Conservation (phyloP, 2,329 filamentous ascomycete genomes). For the Mollisia scopiformis region DNA sequence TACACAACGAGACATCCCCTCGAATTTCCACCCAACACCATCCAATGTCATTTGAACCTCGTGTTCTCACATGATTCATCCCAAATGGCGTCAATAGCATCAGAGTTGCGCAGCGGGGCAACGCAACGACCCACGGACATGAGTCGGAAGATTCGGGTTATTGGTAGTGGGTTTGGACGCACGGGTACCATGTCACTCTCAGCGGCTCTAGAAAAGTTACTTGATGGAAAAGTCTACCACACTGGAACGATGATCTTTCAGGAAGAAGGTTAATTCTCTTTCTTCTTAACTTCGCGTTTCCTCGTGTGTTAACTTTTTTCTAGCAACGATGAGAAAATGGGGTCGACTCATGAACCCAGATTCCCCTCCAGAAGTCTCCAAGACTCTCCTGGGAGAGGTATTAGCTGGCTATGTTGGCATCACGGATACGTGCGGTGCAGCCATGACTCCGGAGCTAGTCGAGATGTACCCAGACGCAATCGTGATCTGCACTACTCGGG, state of each 20-base stretch:
- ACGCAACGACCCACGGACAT: background rate
- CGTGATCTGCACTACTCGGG: conserved; percentile 34
- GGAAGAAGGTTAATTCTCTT: conserved; percentile 1
- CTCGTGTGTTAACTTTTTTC: background rate
- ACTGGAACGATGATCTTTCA: conserved; percentile 2
- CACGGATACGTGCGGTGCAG: conserved; percentile 28
- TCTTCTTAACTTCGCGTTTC: no score
- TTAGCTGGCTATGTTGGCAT: conserved; percentile 31
- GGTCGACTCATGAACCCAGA: background rate
- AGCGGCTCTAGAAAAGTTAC: conserved; percentile 11
- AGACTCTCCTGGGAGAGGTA: background rate
- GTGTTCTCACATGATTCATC: background rate
- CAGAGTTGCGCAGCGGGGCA: background rate
- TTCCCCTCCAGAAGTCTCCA: background rate
- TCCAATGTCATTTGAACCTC: no score
- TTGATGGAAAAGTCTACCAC: conserved; percentile 10
- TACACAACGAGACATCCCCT: no score
- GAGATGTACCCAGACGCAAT: conserved; percentile 35
- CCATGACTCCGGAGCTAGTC: conserved; percentile 34
- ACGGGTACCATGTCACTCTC: conserved; percentile 12
- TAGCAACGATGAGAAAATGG: background rate
- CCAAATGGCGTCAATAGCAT: background rate
- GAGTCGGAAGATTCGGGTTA: conserved; percentile 7
- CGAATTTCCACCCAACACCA: no score
- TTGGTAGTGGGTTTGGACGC: conserved; percentile 5